Evolutionary conservation across 2,329 filamentous ascomycete species (phyloP).

Genomic region (Fusarium sp.): DNA sequence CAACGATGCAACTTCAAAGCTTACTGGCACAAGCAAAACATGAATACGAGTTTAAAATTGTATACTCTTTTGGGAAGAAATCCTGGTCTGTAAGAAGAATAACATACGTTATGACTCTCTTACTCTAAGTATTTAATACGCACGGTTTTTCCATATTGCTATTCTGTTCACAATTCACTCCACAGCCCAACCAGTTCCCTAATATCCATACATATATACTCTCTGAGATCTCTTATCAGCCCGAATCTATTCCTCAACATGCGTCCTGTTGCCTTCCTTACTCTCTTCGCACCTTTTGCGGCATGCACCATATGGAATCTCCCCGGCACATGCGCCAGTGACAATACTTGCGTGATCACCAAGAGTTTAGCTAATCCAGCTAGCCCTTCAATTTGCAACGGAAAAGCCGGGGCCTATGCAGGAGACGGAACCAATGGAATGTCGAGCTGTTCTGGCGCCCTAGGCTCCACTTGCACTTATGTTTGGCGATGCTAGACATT

Average conservation of each 20-base stretch:
- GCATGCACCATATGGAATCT: not conserved
- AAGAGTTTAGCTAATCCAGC: not conserved
- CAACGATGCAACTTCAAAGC: fast-evolving
- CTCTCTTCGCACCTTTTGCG: not conserved
- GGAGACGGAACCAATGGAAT: not conserved
- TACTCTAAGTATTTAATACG: fast-evolving
- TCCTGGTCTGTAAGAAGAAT: not conserved
- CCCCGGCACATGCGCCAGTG: not conserved
- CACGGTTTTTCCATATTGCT: too few species aligned
- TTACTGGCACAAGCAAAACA: not conserved
- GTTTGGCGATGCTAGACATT: constrained; percentile 1
- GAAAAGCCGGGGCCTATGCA: not conserved
- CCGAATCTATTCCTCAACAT: not conserved
- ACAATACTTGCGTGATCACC: not conserved
- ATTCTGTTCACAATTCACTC: not conserved
- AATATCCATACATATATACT: not conserved
- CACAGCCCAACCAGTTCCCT: fast-evolving
- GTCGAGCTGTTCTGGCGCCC: not conserved
- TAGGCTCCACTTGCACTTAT: not conserved
- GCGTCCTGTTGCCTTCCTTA: not conserved
- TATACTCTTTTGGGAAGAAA: fast-evolving
- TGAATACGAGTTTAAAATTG: not conserved
- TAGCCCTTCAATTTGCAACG: not conserved
- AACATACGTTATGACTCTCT: too few species aligned
- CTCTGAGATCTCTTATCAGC: not conserved